Evolutionary conservation across 805 yeast species (phyloP), one percentile per base, ranked within the genome.

Genomic region (Grigorovia transvaalensis): DNA sequence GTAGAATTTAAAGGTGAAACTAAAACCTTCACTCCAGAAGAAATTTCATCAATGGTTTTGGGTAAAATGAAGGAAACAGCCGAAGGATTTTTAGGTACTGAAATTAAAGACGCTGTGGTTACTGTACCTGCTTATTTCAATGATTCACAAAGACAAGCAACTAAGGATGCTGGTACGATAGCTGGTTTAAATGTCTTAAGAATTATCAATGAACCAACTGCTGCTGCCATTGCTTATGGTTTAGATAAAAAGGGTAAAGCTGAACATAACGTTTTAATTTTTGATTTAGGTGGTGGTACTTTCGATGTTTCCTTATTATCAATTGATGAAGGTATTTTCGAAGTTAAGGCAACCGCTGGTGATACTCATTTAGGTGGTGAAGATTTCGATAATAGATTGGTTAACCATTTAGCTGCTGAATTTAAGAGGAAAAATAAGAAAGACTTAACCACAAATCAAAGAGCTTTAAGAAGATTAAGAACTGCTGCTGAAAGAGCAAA

Each of bases 401-500:
- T 90, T 59, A 88, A 79, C 76, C 90, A 82, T 79, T 86, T 90
- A 71, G 87, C 85, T 56, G 80, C 80, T 65, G 96, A 90, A 74
- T 90, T 90, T 82, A 88, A 90, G 85, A 83, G 96, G 76, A 90
- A 90, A 81, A 80, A 85, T 80, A 87, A 87, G 82, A 87, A 88
- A 79, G 97, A 90, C 72, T 72, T 90, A 56, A 80, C 95, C 49
- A 60, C 77, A 62, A 88, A 89, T 80, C 96, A 89, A 78, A 87
- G 97, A 78, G 90, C 97, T 53, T 78, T 90, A 69, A 87, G 97
- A 78, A 88, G 97, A 79, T 80, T 90, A 72, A 85, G 97, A 80
- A 90, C 97, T 59, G 96, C 96, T 61, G 89, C 96, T 74, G 97
- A 90, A 79, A 84, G 97, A 73, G 97, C 97, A 55, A 90, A 90